A percentile compares a stretch with the other conserved stretches of the same genome.
These are phyloP conservation scores for Russula ochroleuca DNA, from an alignment of 768 basidiomycete species.

Conservation along the genomic window DNA sequence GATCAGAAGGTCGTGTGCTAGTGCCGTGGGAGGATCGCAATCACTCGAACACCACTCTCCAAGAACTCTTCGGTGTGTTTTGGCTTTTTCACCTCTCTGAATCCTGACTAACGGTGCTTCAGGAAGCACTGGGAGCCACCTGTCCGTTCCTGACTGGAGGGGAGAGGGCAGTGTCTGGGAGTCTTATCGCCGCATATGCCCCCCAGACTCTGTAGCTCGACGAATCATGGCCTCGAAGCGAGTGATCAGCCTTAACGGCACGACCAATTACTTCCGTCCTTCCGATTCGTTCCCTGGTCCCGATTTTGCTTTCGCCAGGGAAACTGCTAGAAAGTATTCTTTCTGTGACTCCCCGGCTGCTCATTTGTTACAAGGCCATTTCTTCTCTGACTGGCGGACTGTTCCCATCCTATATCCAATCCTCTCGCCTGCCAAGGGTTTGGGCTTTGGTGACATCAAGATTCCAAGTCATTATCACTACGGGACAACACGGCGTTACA, in stretches of 20 bases:
- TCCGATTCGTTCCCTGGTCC: conserved; percentile 38
- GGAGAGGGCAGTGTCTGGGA: conserved; percentile 89
- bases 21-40: conserved; percentile 87
- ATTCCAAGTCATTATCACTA: conserved; percentile 98
- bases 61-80: conserved; percentile 36
- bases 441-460: conserved; percentile 83
- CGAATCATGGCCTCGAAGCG: conserved; percentile 78
- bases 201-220: conserved; percentile 71
- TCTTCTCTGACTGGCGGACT: conserved; percentile 95
- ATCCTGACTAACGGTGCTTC: neutral
- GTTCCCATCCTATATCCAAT: conserved; percentile 88
- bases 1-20: conserved; percentile 89
- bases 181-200: conserved; percentile 87
- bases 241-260: conserved; percentile 38
- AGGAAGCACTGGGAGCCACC: conserved; percentile 46
- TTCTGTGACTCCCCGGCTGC: conserved; percentile 81
- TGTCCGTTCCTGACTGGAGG: conserved; percentile 80
- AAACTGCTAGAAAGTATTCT: conserved; percentile 62
- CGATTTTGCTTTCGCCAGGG: conserved; percentile 60
- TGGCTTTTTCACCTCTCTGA: conserved; percentile 2
- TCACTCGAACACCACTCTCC: conserved; percentile 63
- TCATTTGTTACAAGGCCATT: conserved; percentile 87
- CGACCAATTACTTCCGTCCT: conserved; percentile 32
- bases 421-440: conserved; percentile 85
- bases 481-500: conserved; percentile 72